Percentiles rank a stretch among this genome's conserved stretches.
Evolutionary conservation across 495 filamentous ascomycete genomes (phyloP).

Genomic region (Podospora tetraspora): DNA sequence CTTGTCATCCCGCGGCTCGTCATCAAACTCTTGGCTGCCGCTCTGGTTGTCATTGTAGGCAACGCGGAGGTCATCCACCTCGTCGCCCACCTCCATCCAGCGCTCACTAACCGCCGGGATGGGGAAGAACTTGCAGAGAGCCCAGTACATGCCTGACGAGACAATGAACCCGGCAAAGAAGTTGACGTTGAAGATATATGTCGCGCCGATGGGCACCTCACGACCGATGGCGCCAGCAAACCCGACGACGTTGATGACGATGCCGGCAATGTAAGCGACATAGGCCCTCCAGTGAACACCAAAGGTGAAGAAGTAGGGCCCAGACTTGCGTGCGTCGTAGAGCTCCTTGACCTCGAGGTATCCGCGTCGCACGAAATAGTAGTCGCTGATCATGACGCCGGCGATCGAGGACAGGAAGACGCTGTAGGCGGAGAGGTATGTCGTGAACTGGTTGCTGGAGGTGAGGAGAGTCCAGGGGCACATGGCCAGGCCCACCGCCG

Average conservation of each 20-base stretch:
- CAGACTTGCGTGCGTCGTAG: slow-evolving; percentile 62
- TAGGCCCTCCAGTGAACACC: slow-evolving; percentile 84
- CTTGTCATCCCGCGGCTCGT: slow-evolving; percentile 10
- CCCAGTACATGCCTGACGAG: slow-evolving; percentile 60
- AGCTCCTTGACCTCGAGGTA: slow-evolving; percentile 75
- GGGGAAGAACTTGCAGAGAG: slow-evolving; percentile 62
- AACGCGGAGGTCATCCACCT: slow-evolving; percentile 48
- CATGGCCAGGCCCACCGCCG: slow-evolving; percentile 76
- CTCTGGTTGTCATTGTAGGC: slow-evolving; percentile 37
- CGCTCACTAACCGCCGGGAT: slow-evolving; percentile 65
- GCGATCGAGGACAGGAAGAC: slow-evolving; percentile 92
- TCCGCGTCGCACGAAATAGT: slow-evolving; percentile 81
- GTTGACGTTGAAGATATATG: slow-evolving; percentile 85
- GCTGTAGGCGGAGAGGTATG: slow-evolving; percentile 90
- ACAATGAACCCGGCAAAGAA: slow-evolving; percentile 83
- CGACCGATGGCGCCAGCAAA: slow-evolving; percentile 77
- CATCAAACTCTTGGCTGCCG: slow-evolving; percentile 18
- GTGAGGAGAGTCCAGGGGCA: slow-evolving; percentile 83
- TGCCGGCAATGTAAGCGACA: slow-evolving; percentile 75
- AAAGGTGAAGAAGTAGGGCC: slow-evolving; percentile 66
- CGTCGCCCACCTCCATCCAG: slow-evolving; percentile 79
- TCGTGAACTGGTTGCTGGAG: slow-evolving; percentile 82
- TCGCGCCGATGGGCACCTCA: slow-evolving; percentile 65
- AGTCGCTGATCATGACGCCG: slow-evolving; percentile 84
- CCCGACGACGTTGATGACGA: slow-evolving; percentile 88